phyloP scores from a whole-genome alignment of 495 filamentous ascomycete genomes.

The Penicillium odoratum region DNA sequence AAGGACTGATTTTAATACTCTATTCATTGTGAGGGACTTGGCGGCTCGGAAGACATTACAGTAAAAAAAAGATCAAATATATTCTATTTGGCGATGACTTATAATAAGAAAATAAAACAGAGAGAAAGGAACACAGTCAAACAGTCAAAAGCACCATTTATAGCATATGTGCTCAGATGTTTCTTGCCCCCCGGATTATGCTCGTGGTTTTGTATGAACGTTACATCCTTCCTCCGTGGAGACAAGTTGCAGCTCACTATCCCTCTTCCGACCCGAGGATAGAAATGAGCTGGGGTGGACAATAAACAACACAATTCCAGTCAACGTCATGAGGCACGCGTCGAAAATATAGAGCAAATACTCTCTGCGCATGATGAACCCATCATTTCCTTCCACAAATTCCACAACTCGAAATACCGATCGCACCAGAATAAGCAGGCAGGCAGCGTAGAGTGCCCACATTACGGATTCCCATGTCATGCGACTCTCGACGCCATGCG shows the following conservation, averaged over 20 bases:
- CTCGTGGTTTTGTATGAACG: not conserved
- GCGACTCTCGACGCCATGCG: constrained; percentile 1
- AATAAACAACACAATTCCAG: constrained; percentile 14
- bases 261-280: not conserved
- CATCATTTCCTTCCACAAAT: constrained; percentile 56
- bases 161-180: no score
- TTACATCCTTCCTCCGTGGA: constrained; percentile 1
- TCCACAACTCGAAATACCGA: constrained; percentile 62
- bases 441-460: constrained; percentile 51
- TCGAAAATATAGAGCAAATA: constrained; percentile 65
- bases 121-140: no score
- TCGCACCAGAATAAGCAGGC: constrained; percentile 57
- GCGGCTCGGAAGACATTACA: no score
- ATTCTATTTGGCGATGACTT: no score
- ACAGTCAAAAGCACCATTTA: no score
- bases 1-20: no score
- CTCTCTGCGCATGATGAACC: constrained; percentile 54
- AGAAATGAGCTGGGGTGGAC: constrained; percentile 13
- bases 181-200: no score
- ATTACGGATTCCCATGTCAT: constrained; percentile 52
- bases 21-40: no score
- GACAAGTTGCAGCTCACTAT: constrained; percentile 15
- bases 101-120: no score
- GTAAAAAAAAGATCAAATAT: no score
- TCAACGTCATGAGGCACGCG: constrained; percentile 52